Base-by-base conservation (phyloP, 176 grass and related monocot genomes). In the Poa pratensis region DNA sequence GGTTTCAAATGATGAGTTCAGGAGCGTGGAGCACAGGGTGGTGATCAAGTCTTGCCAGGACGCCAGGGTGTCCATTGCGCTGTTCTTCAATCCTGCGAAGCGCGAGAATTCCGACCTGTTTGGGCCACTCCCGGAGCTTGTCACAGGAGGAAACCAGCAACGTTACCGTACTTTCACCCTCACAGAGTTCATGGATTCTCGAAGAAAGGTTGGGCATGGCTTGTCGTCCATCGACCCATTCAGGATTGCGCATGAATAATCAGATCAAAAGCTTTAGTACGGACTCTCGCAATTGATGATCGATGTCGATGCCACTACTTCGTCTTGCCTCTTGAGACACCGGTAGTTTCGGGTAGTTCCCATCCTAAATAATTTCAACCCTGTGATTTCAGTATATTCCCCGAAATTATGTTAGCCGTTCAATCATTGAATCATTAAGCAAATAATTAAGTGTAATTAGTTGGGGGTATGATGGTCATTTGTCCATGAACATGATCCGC, bases 31-130 rank as follows among this genome's bases (percentile, higher is more conserved):
- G 35, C 90, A 91, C 58, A 80, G 82, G 79, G 86, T 83, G 37
- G 7, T 86, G 20, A 72, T 85, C 67, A 86, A 79, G 52, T 88
- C 90, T 12, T 32, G 11, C 14, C 19, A 88, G 35, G 48, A 85
- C 3, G 86, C 90, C 1, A 88, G 90, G 83, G 86, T 92, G 11
- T 82, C 90, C 2, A 53, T 92, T 43, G 90, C 78, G 9, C 34
- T 71, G 22, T 88, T 92, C 35, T 92, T 92, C 22, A 88, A 88
- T 11, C 90, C 90, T 26, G 72, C 52, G 3, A 88, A 88, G 27
- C 63, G 65, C 4, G 78, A 16, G 1, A 32, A 67, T 3, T 69
- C 83, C 1, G 79, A 85, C 42, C 12, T 79, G 5, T 83, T 88
- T 42, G 83, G 86, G 43, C 90, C 90, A 13, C 80, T 88, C 23